A percentile compares a stretch with the other conserved stretches of the same genome.
These are phyloP conservation scores for Debaryomyces sp. DNA, from an alignment of 1,139 yeast species.

Conservation along the genomic window DNA sequence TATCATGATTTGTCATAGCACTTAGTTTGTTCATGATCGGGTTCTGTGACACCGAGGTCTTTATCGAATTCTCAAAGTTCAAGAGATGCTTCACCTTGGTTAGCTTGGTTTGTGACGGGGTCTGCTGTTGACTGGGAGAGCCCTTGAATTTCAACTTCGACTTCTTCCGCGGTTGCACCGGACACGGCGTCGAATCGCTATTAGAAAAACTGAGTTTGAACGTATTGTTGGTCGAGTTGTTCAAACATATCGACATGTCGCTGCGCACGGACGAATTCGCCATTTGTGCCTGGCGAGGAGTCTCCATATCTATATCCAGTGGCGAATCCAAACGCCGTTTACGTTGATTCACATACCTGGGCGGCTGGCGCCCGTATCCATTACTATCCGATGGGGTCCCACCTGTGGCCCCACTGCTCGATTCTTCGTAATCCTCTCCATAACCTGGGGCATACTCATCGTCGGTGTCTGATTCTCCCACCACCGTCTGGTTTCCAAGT, in stretches of 20 bases:
- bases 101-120: conserved; percentile 16
- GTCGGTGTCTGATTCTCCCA: conserved; percentile 9
- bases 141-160: conserved; percentile 27
- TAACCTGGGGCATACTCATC: background rate
- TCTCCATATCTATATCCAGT: conserved; percentile 24
- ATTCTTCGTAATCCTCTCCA: background rate
- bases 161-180: conserved; percentile 33
- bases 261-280: background rate
- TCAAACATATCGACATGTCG: conserved; percentile 9
- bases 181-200: conserved; percentile 41
- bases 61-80: conserved; percentile 28
- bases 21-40: conserved; percentile 13
- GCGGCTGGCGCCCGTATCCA: conserved; percentile 13
- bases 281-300: conserved; percentile 17
- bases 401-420: conserved; percentile 13
- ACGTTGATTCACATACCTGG: conserved; percentile 14
- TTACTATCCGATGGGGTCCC: conserved; percentile 11
- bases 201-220: conserved; percentile 29
- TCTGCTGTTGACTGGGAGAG: conserved; percentile 6
- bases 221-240: conserved; percentile 11
- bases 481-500: conserved; percentile 8
- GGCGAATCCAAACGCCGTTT: conserved; percentile 16
- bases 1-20: conserved; percentile 14
- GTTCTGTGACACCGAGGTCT: conserved; percentile 17
- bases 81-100: conserved; percentile 20